A percentile compares a stretch with the other conserved stretches of the same genome.
Evolutionary conservation across 2,329 filamentous ascomycete genomes (phyloP).

Genomic region (Penicillium sp.): DNA sequence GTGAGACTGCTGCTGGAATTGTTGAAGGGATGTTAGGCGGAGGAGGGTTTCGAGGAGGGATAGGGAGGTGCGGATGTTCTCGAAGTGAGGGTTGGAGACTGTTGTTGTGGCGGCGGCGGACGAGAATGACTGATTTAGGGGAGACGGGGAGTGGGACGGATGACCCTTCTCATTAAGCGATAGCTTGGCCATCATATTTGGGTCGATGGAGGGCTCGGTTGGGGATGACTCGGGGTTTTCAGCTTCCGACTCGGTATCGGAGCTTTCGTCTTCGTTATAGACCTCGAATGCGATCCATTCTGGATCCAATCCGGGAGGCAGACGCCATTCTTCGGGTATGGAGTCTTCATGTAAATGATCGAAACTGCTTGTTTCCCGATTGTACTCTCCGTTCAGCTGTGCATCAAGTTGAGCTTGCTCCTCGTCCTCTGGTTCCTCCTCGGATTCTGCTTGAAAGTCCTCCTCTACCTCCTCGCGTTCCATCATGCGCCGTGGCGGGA

Average conservation of each 20-base stretch:
- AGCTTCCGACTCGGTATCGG: slow-evolving; percentile 51
- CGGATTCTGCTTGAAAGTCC: slow-evolving; percentile 26
- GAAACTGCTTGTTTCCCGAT: slow-evolving; percentile 12
- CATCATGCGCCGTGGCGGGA: slow-evolving; percentile 59
- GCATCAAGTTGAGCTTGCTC: slow-evolving; percentile 38
- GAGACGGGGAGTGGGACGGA: slow-evolving; percentile 36
- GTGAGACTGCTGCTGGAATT: slow-evolving; percentile 87
- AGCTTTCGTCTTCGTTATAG: slow-evolving; percentile 62
- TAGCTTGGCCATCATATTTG: slow-evolving; percentile 49
- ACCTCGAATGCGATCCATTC: slow-evolving; percentile 94
- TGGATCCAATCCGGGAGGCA: slow-evolving; percentile 74
- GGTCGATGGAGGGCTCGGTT: slow-evolving; percentile 36
- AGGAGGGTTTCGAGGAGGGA: slow-evolving; percentile 87
- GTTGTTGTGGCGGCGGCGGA: slow-evolving; percentile 23
- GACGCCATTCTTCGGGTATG: slow-evolving; percentile 50
- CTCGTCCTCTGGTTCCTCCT: slow-evolving; percentile 40
- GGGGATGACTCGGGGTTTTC: slow-evolving; percentile 23
- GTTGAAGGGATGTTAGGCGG: slow-evolving; percentile 79
- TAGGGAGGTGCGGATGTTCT: slow-evolving; percentile 61
- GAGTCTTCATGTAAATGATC: slow-evolving; percentile 27
- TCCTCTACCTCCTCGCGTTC: slow-evolving; percentile 43
- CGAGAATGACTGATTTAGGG: slow-evolving; percentile 14
- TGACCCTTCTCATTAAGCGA: slow-evolving; percentile 33
- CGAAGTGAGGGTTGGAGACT: slow-evolving; percentile 49
- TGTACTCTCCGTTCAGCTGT: slow-evolving; percentile 28